Evolutionary conservation across 768 basidiomycete genomes (phyloP).

Genomic region (Kwoniella europaea): DNA sequence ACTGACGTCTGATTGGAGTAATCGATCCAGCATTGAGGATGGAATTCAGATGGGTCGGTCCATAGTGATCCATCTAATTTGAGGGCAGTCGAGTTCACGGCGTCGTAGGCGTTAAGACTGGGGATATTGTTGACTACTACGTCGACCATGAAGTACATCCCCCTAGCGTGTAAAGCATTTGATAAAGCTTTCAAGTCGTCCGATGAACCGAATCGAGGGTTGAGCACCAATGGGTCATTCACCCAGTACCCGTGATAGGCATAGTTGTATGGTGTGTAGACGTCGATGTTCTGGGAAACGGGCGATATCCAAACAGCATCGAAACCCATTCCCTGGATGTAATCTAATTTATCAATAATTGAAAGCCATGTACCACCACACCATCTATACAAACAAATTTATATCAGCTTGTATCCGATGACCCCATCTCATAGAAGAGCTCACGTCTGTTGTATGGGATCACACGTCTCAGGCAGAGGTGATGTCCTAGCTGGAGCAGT

Average conservation of each 20-base stretch:
- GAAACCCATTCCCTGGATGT: constrained; percentile 80
- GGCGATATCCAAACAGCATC: constrained; percentile 60
- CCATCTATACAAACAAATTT: constrained; percentile 57
- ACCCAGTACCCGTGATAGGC: constrained; percentile 72
- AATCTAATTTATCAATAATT: constrained; percentile 77
- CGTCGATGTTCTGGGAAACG: constrained; percentile 65
- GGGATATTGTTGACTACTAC: constrained; percentile 85
- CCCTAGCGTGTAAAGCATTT: constrained; percentile 71
- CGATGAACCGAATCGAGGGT: constrained; percentile 73
- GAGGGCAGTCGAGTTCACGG: constrained; percentile 28
- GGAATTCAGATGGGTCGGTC: constrained; percentile 65
- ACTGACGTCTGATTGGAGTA: constrained; percentile 64
- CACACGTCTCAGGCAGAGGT: constrained; percentile 61
- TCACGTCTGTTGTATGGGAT: constrained; percentile 65
- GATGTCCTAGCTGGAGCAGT: constrained; percentile 58
- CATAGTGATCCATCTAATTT: constrained; percentile 39
- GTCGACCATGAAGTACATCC: constrained; percentile 85
- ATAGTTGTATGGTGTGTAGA: constrained; percentile 72
- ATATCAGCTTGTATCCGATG: background rate
- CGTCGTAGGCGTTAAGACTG: constrained; percentile 61
- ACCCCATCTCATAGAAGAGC: constrained; percentile 1
- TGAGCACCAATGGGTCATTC: constrained; percentile 67
- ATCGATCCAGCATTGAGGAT: constrained; percentile 75
- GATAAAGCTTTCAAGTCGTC: constrained; percentile 74
- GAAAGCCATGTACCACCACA: constrained; percentile 81